Percentiles rank a stretch among this genome's conserved stretches.
phyloP scores from a whole-genome alignment of 352 stramenopile genomes.

The Pythium dissimile region DNA sequence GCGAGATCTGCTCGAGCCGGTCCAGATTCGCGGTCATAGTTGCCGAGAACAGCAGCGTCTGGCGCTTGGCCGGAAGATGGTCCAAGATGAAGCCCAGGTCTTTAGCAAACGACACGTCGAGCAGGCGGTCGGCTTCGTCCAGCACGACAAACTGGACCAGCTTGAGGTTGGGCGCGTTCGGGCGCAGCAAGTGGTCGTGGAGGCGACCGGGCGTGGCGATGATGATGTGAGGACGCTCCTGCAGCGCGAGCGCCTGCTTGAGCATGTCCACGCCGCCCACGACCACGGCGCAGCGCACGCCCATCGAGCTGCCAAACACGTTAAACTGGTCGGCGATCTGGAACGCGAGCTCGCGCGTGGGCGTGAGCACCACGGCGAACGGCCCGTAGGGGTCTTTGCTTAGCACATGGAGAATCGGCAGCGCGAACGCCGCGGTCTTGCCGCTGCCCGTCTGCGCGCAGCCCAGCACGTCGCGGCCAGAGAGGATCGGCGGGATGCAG shows the following conservation, averaged over 20 bases:
- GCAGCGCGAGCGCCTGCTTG: slow-evolving; percentile 88
- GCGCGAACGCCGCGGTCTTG: slow-evolving; percentile 98
- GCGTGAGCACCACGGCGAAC: slow-evolving; percentile 95
- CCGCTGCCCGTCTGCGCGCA: slow-evolving; percentile 94
- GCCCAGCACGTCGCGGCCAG: slow-evolving; percentile 89
- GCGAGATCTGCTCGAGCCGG: slow-evolving; percentile 66
- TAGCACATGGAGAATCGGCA: slow-evolving; percentile 97
- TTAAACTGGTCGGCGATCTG: slow-evolving; percentile 98
- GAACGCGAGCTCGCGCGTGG: slow-evolving; percentile 96
- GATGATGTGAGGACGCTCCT: slow-evolving; percentile 93
- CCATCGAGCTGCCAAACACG: slow-evolving; percentile 91
- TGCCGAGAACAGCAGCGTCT: slow-evolving; percentile 97
- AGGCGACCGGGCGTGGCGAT: slow-evolving; percentile 97
- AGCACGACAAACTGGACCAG: slow-evolving; percentile 95
- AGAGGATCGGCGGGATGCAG: slow-evolving; percentile 89
- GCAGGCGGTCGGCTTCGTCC: slow-evolving; percentile 97
- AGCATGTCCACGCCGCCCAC: slow-evolving; percentile 96
- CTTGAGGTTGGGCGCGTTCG: slow-evolving; percentile 86
- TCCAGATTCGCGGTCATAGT: slow-evolving; percentile 95
- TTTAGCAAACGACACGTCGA: slow-evolving; percentile 83
- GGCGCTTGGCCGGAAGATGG: slow-evolving; percentile 71
- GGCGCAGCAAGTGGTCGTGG: slow-evolving; percentile 89
- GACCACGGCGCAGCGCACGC: slow-evolving; percentile 89
- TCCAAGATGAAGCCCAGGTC: slow-evolving; percentile 89
- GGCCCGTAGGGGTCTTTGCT: slow-evolving; percentile 93